Evolutionary conservation across 768 basidiomycete genomes (phyloP).

Genomic region (Albatrellus ellisii): DNA sequence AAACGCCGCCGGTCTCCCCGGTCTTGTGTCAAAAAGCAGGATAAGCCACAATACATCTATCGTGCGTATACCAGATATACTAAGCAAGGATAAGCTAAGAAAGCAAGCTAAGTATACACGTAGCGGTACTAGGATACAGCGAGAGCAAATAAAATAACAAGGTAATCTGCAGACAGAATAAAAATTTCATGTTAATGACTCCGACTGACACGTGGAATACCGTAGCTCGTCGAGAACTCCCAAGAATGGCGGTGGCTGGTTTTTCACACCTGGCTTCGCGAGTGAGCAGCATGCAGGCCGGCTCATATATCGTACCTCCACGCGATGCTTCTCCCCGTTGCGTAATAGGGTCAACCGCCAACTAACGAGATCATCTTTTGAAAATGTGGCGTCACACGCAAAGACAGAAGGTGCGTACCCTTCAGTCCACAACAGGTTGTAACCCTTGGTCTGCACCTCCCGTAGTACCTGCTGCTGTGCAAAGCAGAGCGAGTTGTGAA

Average conservation of each 20-base stretch:
- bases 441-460: conserved; percentile 39
- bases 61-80: too few relatives aligned
- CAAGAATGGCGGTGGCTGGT: conserved; percentile 51
- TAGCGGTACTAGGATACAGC: conserved; percentile 8
- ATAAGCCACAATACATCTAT: too few relatives aligned
- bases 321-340: conserved; percentile 44
- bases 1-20: too few relatives aligned
- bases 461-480: conserved; percentile 51
- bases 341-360: conserved; percentile 59
- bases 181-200: background rate
- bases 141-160: background rate
- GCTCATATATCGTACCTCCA: conserved; percentile 58
- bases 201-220: conserved; percentile 2
- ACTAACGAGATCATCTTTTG: conserved; percentile 28
- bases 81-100: too few relatives aligned
- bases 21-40: too few relatives aligned
- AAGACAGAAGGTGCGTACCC: conserved; percentile 28
- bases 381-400: background rate
- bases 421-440: conserved; percentile 53
- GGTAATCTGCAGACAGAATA: background rate
- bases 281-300: conserved; percentile 54
- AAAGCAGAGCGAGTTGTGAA: conserved; percentile 42
- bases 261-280: conserved; percentile 31
- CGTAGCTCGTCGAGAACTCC: conserved; percentile 37
- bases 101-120: too few relatives aligned